Evolutionary conservation across 768 basidiomycete genomes (phyloP).

Genomic region (Pulveroboletus sp.): DNA sequence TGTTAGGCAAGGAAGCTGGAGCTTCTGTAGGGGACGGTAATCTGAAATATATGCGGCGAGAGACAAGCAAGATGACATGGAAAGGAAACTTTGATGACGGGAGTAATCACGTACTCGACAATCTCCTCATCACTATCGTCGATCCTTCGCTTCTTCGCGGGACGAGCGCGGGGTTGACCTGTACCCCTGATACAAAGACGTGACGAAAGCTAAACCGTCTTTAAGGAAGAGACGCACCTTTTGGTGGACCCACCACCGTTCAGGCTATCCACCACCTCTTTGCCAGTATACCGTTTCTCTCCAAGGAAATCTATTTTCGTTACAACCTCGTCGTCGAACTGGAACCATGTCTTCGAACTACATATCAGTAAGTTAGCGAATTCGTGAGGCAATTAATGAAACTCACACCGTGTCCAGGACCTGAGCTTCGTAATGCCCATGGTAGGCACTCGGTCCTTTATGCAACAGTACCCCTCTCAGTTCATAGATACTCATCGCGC

Average conservation of each 20-base stretch:
- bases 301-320: conserved; percentile 55
- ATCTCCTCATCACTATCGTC: conserved; percentile 58
- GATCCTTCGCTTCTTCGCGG: conserved; percentile 47
- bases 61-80: conserved; percentile 16
- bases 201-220: background rate
- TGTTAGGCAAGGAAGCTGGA: conserved; percentile 22
- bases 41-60: conserved; percentile 10
- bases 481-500: conserved; percentile 55
- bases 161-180: conserved; percentile 34
- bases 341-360: conserved; percentile 76
- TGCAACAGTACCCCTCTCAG: conserved; percentile 83
- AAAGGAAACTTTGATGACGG: conserved; percentile 11
- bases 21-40: conserved; percentile 17
- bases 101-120: conserved; percentile 24
- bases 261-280: conserved; percentile 29
- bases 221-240: conserved; percentile 23
- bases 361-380: conserved; percentile 2
- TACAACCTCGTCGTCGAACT: conserved; percentile 89
- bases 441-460: conserved; percentile 88
- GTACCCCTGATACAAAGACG: conserved; percentile 15
- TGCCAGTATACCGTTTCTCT: conserved; percentile 35
- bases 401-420: conserved; percentile 68
- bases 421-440: conserved; percentile 86
- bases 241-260: conserved; percentile 20
- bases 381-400: background rate